Conservation (phyloP, 805 yeast species). For the Yarrowia sp. region DNA sequence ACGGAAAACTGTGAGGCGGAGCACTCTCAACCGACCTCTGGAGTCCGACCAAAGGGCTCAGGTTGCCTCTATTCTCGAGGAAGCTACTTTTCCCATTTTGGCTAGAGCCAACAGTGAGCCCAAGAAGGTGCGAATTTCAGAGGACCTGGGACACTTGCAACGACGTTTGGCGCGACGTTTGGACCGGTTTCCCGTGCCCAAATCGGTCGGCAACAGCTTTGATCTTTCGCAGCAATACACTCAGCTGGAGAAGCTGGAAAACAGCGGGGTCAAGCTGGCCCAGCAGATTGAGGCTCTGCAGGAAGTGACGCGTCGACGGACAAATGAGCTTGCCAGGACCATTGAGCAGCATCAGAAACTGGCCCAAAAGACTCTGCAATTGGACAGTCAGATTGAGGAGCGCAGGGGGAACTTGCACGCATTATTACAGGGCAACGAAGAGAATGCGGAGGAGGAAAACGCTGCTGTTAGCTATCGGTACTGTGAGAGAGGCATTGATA, state of each 20-base stretch:
- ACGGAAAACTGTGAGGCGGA: neutral
- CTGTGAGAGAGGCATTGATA: conserved; percentile 16
- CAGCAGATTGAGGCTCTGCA: conserved; percentile 16
- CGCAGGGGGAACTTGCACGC: conserved; percentile 3
- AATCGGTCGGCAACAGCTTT: conserved; percentile 14
- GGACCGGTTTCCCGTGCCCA: conserved; percentile 29
- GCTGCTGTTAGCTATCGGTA: neutral
- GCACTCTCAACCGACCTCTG: neutral
- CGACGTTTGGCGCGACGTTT: conserved; percentile 5
- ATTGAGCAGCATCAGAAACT: conserved; percentile 14
- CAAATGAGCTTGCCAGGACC: conserved; percentile 1
- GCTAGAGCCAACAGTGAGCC: conserved; percentile 12
- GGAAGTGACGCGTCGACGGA: conserved; percentile 30
- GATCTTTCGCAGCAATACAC: conserved; percentile 8
- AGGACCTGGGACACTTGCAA: conserved; percentile 26
- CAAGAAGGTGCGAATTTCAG: conserved; percentile 19
- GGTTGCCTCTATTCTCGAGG: conserved; percentile 18
- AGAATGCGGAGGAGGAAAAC: conserved; percentile 10
- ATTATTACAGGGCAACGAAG: neutral
- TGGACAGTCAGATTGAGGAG: conserved; percentile 16
- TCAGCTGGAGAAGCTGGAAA: conserved; percentile 23
- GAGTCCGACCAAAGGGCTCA: conserved; percentile 5
- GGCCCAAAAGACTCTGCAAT: conserved; percentile 16
- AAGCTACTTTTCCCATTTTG: conserved; percentile 13
- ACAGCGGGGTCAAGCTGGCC: neutral